A percentile compares a stretch with the other conserved stretches of the same genome.
Conservation (phyloP, 139 green algal species). For the Asterochloris erici region DNA sequence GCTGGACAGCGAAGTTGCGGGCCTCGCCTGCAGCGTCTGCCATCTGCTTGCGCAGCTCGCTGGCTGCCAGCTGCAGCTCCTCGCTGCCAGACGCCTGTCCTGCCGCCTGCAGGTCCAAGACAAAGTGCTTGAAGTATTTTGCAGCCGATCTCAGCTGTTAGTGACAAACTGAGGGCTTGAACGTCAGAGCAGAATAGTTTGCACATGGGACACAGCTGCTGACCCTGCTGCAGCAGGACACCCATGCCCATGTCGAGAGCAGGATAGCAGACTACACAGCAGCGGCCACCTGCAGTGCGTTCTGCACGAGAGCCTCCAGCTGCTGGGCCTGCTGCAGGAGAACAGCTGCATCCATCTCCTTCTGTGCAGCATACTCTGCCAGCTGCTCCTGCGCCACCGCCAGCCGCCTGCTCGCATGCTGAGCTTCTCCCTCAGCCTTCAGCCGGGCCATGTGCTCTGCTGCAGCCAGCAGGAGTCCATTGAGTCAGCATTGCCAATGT, state of each 20-base stretch:
- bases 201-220: no score
- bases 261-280: no score
- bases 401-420: conserved; percentile 53
- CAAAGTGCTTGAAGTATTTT: no score
- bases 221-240: no score
- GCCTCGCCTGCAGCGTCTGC: conserved; percentile 42
- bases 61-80: background rate
- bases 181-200: no score
- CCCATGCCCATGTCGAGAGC: no score
- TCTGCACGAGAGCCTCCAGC: conserved; percentile 13
- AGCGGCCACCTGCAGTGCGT: background rate
- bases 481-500: no score
- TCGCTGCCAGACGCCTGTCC: background rate
- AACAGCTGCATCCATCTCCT: conserved; percentile 30
- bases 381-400: conserved; percentile 76
- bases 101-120: no score
- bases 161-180: no score
- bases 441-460: conserved; percentile 65
- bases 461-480: conserved; percentile 25
- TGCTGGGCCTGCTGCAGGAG: conserved; percentile 38
- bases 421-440: conserved; percentile 66
- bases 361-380: conserved; percentile 70
- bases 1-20: conserved; percentile 43
- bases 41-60: conserved; percentile 35
- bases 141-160: no score